Base-by-base conservation (phyloP, 1,284 basidiomycete genomes). In the Trichosporon ovoides region DNA sequence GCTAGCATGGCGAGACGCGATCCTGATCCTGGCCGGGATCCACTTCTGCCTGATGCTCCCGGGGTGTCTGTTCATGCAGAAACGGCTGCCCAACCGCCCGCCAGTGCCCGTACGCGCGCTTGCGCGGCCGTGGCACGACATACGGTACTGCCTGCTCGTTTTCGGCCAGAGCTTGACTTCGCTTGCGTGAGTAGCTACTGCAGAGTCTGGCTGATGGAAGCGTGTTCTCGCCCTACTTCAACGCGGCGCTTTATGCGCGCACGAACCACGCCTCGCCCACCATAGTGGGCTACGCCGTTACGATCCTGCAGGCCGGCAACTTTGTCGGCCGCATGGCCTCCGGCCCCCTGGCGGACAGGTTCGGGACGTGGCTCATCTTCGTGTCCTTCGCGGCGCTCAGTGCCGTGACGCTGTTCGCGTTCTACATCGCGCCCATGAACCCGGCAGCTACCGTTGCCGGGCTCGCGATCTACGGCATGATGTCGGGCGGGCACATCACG, bases 401-500 rank as follows among this genome's bases (percentile, higher is more conserved):
- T 7, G 24, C 53, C 1, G n/a, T 55, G 4, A 37, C 24, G 13
- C n/a, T 57, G 2, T 57, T 60, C 33, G 59, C 59, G 0, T 52
- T 68, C n/a, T 68, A 62, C 63, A 72, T 52, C 50, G 57, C 20
- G 33, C 37, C 13, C 50, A 60, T 72, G 4, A 62, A 67, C 14
- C 51, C 63, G 1, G 67, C 64, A 0, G 69, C 24, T 14, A 49
- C 53, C 0, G 22, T 76, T 13, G 60, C 72, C 24, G 75, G 73
- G 1, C 49, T 76, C 37, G 59, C 73, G 16, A 22, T 64, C 14
- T 77, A 71, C 50, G 75, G 74, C 1, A 52, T 62, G 14, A 49
- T 62, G 5, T 63, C 61, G 52, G 75, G 75, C 22, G 71, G 68
- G 0, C 72, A 70, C 63, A 66, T 75, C n/a, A 66, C 71, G 2